Base-by-base conservation (phyloP, 805 yeast genomes). In the Candida morakotiae region DNA sequence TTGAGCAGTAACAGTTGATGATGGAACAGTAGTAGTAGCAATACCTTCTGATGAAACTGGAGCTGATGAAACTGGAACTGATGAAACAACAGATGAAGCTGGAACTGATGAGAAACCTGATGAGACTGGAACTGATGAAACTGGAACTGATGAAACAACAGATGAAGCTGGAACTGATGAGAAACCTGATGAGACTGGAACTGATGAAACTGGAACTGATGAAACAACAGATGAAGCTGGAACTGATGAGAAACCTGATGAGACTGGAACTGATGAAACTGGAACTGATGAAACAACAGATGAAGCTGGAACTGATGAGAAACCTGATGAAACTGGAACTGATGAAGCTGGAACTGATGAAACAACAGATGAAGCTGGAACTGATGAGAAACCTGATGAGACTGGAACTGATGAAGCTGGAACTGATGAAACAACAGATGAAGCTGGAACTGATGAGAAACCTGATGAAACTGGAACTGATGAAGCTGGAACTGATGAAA, bases 291-390 rank as follows among this genome's bases (percentile, higher is more conserved):
- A 35, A 27, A 24, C 43, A 34, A 28, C 42, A 40, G 32, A 27
- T 31, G 29, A 13, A 9, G 43, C 14, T 11, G 16, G 16, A 15
- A 22, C 21, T 8, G 36, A 11, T 26, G 38, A 30, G 8, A 29
- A 10, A 29, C 14, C 29, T 23, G 51, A 49, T 52, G 34, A 68
- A n/a, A n/a, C n/a, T n/a, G n/a, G n/a, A n/a, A n/a, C n/a, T 61
- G 35, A 15, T 35, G 49, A 38, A 22, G 42, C 45, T n/a, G 27
- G n/a, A n/a, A 6, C 25, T 29, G 33, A 30, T 9, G 25, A 28
- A 14, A 7, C 30, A 18, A 31, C n/a, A 14, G 34, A 28, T 33
- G 34, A 29, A 13, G 26, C 26, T 4, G 11, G 15, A 23, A 28
- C 15, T 9, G 48, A n/a, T n/a, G n/a, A n/a, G n/a, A n/a, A n/a